phyloP scores from a whole-genome alignment of 2,329 filamentous ascomycete genomes.

The Cordyceps pruinosa region DNA sequence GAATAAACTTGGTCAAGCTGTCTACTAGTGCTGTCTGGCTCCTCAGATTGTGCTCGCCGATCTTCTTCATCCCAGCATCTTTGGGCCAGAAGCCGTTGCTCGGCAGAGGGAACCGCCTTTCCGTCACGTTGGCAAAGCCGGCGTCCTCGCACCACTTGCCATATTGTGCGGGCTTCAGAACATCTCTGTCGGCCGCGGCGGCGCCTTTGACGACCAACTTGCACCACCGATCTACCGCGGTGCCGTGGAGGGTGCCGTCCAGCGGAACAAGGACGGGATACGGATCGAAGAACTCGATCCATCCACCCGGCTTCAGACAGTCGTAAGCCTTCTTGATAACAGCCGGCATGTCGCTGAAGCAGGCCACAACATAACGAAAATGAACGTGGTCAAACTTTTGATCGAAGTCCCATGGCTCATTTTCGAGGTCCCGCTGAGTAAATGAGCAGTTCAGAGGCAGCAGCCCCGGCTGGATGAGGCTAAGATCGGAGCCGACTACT shows the following conservation, averaged over 20 bases:
- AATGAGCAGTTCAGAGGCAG: neutral
- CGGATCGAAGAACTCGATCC: neutral
- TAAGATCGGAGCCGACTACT: neutral
- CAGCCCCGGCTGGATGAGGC: neutral
- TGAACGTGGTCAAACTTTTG: neutral
- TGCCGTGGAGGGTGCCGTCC: neutral
- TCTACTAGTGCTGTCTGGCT: neutral
- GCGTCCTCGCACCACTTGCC: neutral
- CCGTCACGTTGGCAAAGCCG: neutral
- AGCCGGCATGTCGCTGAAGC: neutral
- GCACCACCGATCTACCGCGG: neutral
- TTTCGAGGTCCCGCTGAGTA: neutral
- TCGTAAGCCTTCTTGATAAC: neutral
- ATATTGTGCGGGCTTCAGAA: neutral
- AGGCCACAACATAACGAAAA: neutral
- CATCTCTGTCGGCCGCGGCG: neutral
- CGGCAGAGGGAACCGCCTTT: neutral
- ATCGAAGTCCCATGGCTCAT: neutral
- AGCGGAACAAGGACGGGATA: neutral
- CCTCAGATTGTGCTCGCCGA: neutral
- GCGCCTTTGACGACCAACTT: neutral
- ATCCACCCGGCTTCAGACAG: neutral
- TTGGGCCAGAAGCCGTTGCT: neutral
- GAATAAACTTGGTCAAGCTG: neutral
- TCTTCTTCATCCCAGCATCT: neutral